Percentiles rank a stretch among this genome's conserved stretches.
phyloP scores from a whole-genome alignment of 148 eudicot genomes.

The Pharnaceum exiguum region DNA sequence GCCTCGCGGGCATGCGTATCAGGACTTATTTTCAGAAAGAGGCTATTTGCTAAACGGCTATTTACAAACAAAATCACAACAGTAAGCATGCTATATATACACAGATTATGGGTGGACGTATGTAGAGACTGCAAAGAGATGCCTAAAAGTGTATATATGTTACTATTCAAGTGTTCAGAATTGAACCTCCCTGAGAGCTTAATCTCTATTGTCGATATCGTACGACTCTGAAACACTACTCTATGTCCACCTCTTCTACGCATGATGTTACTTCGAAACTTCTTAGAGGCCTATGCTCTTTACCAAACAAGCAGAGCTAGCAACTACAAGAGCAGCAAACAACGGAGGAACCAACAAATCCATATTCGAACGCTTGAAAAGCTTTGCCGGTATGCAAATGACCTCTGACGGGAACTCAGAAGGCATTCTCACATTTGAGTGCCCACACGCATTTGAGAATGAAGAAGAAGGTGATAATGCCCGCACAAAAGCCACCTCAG shows the following conservation, averaged over 20 bases:
- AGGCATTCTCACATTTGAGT: conserved; percentile 46
- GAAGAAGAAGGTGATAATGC: conserved; percentile 44
- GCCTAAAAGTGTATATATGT: no score
- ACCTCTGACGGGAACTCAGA: conserved; percentile 54
- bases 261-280: no score
- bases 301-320: conserved; percentile 57
- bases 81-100: no score
- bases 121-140: no score
- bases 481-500: conserved; percentile 59
- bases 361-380: conserved; percentile 44
- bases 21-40: no score
- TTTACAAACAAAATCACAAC: no score
- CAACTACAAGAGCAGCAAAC: conserved; percentile 66
- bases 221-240: no score
- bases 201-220: not conserved
- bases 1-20: no score
- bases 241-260: no score
- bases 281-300: conserved; percentile 52
- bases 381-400: conserved; percentile 50
- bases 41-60: no score
- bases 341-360: conserved; percentile 68
- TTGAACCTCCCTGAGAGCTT: not conserved
- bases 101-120: no score
- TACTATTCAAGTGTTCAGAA: no score
- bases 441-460: conserved; percentile 32